Evolutionary conservation across 2,329 filamentous ascomycete genomes (phyloP).

Genomic region (Pseudophaeomoniella oleicola): DNA sequence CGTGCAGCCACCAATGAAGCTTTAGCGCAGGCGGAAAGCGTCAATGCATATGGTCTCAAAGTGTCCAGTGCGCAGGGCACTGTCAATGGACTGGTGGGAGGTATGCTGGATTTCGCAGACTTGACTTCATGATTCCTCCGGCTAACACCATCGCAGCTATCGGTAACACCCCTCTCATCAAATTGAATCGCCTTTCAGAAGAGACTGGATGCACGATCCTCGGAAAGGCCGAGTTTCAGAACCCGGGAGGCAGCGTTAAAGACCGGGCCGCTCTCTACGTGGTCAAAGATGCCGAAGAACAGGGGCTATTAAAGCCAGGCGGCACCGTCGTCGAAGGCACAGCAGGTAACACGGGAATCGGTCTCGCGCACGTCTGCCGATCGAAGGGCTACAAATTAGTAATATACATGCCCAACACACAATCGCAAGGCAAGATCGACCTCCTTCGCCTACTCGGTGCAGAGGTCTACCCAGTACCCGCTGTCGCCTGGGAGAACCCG

Average conservation of each 20-base stretch:
- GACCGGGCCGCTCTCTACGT: conserved; percentile 92
- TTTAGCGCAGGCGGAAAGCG: conserved; percentile 30
- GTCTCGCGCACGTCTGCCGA: conserved; percentile 89
- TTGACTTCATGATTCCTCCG: conserved; percentile 1
- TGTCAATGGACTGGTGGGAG: conserved; percentile 65
- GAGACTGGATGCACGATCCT: conserved; percentile 88
- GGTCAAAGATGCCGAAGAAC: conserved; percentile 83
- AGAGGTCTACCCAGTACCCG: conserved; percentile 90
- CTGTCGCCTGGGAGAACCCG: conserved; percentile 87
- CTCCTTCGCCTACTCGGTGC: conserved; percentile 79
- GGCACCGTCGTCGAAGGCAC: conserved; percentile 96
- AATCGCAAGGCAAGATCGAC: conserved; percentile 96
- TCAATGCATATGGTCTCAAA: conserved; percentile 48
- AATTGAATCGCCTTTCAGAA: conserved; percentile 72
- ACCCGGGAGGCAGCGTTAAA: conserved; percentile 91
- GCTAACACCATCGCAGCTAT: conserved; percentile 49
- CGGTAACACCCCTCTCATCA: conserved; percentile 91
- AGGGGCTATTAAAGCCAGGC: conserved; percentile 64
- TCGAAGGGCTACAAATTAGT: conserved; percentile 85
- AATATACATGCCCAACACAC: conserved; percentile 99
- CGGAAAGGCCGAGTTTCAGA: conserved; percentile 97
- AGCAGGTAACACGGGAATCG: conserved; percentile 94
- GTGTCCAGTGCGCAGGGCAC: conserved; percentile 70
- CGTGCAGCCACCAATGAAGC: conserved; percentile 31
- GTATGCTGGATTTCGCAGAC: conserved; percentile 31